Conservation (phyloP, 768 basidiomycete genomes). For the Pisolithus sp. region DNA sequence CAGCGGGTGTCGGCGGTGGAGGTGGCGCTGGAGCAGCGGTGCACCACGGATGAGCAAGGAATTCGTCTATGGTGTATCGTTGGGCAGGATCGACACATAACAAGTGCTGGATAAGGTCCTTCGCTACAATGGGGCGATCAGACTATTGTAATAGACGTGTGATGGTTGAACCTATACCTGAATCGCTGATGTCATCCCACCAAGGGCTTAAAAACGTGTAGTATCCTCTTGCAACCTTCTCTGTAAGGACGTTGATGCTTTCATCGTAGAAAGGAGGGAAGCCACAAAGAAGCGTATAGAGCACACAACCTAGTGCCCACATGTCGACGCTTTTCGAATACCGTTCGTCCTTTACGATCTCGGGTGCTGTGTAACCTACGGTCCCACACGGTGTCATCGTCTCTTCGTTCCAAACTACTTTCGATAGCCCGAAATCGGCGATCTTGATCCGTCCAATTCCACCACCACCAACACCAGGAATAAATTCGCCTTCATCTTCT, state of each 20-base stretch:
- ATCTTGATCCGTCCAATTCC: slow-evolving; percentile 98
- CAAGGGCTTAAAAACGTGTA: slow-evolving; percentile 99
- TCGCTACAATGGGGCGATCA: slow-evolving; percentile 47
- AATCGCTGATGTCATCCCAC: slow-evolving; percentile 93
- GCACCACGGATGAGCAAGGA: slow-evolving; percentile 95
- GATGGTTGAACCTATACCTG: slow-evolving; percentile 45
- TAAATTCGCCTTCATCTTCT: slow-evolving; percentile 96
- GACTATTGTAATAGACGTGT: slow-evolving; percentile 1
- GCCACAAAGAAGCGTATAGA: slow-evolving; percentile 96
- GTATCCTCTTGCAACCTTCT: slow-evolving; percentile 95
- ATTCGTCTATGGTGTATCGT: slow-evolving; percentile 97
- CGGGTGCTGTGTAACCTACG: slow-evolving; percentile 97
- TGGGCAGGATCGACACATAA: slow-evolving; percentile 94
- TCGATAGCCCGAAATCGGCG: slow-evolving; percentile 95
- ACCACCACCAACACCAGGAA: slow-evolving; percentile 87
- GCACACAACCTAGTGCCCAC: slow-evolving; percentile 99
- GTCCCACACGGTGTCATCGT: slow-evolving; percentile 99
- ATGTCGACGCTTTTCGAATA: slow-evolving; percentile 97
- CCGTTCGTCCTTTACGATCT: slow-evolving; percentile 98
- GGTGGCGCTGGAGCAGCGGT: slow-evolving; percentile 58
- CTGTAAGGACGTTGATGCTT: slow-evolving; percentile 94
- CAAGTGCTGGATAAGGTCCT: slow-evolving; percentile 91
- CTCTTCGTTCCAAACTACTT: slow-evolving; percentile 98
- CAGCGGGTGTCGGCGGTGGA: slow-evolving; percentile 58
- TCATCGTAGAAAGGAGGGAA: slow-evolving; percentile 99